Evolutionary conservation across 805 yeast genomes (phyloP).

Genomic region (Suhomyces faveliae): DNA sequence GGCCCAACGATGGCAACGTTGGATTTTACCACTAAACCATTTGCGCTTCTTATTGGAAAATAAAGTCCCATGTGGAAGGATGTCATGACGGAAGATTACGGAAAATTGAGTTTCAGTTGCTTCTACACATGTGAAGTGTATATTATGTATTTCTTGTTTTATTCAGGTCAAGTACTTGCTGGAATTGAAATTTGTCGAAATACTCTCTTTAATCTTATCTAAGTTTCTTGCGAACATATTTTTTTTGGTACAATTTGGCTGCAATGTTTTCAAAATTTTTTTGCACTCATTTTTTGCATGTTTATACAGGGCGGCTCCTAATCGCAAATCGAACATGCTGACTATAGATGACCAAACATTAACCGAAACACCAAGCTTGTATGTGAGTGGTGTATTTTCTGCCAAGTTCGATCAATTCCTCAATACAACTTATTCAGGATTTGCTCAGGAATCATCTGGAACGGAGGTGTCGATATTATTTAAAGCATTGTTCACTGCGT

Average conservation of each 20-base stretch:
- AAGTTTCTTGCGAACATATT: background rate
- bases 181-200: background rate
- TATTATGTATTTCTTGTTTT: background rate
- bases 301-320: background rate
- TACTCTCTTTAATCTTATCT: background rate
- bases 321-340: background rate
- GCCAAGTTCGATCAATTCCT: conserved; percentile 38
- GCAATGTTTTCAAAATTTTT: background rate
- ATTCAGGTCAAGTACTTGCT: background rate
- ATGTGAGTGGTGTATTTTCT: conserved; percentile 30
- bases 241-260: background rate
- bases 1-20: conserved; percentile 3
- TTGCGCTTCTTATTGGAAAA: background rate
- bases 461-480: conserved; percentile 55
- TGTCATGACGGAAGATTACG: no score
- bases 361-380: conserved; percentile 25
- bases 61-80: background rate
- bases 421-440: conserved; percentile 54
- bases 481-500: conserved; percentile 54
- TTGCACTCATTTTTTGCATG: background rate
- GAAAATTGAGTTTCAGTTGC: background rate
- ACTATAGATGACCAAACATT: conserved; percentile 18
- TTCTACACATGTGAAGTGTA: background rate
- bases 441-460: conserved; percentile 59
- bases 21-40: conserved; percentile 2